Evolutionary conservation across 2,329 filamentous ascomycete species (phyloP).

Genomic region (Calonectria ilicicola): DNA sequence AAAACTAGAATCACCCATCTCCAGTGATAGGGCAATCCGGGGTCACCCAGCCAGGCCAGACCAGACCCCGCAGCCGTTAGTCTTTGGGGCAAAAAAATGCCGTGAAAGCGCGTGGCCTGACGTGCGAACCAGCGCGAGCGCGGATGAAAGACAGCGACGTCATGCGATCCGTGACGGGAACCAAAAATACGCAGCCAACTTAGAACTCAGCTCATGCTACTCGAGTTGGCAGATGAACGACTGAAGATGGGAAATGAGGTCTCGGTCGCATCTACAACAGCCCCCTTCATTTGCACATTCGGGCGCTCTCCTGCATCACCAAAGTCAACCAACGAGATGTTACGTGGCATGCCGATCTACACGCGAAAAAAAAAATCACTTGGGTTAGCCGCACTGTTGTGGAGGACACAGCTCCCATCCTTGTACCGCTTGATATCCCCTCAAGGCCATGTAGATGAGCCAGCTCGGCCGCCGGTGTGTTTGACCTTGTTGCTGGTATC

Average conservation of each 20-base stretch:
- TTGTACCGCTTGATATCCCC: not conserved
- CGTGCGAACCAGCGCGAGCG: not conserved
- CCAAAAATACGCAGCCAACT: not conserved
- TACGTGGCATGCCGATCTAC: constrained; percentile 1
- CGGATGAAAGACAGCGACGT: not conserved
- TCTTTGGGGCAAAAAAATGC: not conserved
- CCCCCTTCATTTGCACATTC: not conserved
- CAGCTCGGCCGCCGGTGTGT: not conserved
- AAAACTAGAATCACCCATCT: not conserved
- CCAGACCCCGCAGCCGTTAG: not conserved
- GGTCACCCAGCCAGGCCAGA: not conserved
- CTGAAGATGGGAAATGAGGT: not conserved
- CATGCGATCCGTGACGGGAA: not conserved
- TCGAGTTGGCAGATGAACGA: not conserved
- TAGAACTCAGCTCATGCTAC: not conserved
- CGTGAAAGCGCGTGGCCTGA: not conserved
- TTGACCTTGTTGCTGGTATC: not conserved
- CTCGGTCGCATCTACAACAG: not conserved
- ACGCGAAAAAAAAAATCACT: not conserved
- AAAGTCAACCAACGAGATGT: not conserved
- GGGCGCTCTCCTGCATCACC: not conserved
- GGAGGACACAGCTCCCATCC: not conserved
- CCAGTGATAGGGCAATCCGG: not conserved
- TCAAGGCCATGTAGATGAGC: not conserved
- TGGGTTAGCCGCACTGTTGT: not conserved